A percentile compares a stretch with the other conserved stretches of the same genome.
Evolutionary conservation across 768 basidiomycete genomes (phyloP).

Genomic region (Suillus sp.): DNA sequence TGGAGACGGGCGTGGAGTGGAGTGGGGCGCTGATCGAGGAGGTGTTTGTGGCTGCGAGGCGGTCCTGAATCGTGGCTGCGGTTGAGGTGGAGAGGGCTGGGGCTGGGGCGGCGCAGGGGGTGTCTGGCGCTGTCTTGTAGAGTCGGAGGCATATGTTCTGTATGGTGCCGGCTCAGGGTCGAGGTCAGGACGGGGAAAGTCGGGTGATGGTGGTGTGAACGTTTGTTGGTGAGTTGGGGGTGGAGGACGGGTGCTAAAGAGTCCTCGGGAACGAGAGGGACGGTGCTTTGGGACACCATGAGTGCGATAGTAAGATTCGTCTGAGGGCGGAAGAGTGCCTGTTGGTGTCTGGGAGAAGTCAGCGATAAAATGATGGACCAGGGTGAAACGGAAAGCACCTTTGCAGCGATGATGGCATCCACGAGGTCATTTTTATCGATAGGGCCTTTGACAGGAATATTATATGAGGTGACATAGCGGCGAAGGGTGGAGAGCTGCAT

Average conservation of each 20-base stretch:
- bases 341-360: constrained; percentile 48
- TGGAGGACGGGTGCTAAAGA: constrained; percentile 19
- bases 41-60: constrained; percentile 16
- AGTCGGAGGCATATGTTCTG: background rate
- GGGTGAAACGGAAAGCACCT: constrained; percentile 40
- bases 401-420: constrained; percentile 54
- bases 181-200: constrained; percentile 3
- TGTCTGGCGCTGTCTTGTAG: constrained; percentile 11
- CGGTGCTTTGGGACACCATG: constrained; percentile 27
- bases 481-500: constrained; percentile 63
- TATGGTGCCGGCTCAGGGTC: background rate
- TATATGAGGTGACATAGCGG: constrained; percentile 71
- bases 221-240: constrained; percentile 26
- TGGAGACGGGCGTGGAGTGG: constrained; percentile 15
- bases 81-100: constrained; percentile 14
- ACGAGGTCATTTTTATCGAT: constrained; percentile 82
- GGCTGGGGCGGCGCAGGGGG: background rate
- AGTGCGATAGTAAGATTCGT: constrained; percentile 54
- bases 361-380: background rate
- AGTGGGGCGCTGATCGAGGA: background rate
- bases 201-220: constrained; percentile 24
- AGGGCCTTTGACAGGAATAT: constrained; percentile 59
- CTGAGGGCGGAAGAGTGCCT: constrained; percentile 59
- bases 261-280: background rate
- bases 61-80: constrained; percentile 19